These are phyloP conservation scores for Bacidia gigantensis DNA, from an alignment of 495 filamentous ascomycete genomes.

Conservation along the genomic window DNA sequence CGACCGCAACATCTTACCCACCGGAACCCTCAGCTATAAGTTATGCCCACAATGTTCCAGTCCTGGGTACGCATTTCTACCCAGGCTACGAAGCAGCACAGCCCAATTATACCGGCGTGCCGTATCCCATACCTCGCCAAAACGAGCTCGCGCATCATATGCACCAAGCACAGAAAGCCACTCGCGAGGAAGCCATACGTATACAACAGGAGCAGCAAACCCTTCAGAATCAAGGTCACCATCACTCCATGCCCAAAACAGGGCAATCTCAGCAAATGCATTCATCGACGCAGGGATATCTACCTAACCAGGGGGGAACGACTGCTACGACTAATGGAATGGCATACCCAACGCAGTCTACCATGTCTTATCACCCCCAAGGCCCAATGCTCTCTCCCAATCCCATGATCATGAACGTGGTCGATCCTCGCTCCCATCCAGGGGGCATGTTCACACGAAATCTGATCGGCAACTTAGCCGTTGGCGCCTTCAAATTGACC, in stretches of 20 bases:
- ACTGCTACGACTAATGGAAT: constrained; percentile 1
- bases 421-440: constrained; percentile 34
- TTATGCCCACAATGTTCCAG: constrained; percentile 2
- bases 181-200: constrained; percentile 4
- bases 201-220: constrained; percentile 4
- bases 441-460: constrained; percentile 94
- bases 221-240: constrained; percentile 3
- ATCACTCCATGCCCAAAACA: constrained; percentile 3
- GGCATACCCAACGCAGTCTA: background rate
- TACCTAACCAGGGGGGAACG: background rate
- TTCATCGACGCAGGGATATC: background rate
- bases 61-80: constrained; percentile 3
- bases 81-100: constrained; percentile 5
- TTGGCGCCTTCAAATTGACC: constrained; percentile 75
- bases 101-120: constrained; percentile 2
- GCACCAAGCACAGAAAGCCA: background rate
- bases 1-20: constrained; percentile 64
- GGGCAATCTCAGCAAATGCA: background rate
- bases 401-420: background rate
- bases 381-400: background rate
- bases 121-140: background rate
- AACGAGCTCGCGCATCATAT: background rate
- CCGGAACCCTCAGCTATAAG: constrained; percentile 21
- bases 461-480: constrained; percentile 82
- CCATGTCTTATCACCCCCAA: background rate